Evolutionary conservation across 306 rosid species (phyloP).

Genomic region (Citrullus colocynthis): DNA sequence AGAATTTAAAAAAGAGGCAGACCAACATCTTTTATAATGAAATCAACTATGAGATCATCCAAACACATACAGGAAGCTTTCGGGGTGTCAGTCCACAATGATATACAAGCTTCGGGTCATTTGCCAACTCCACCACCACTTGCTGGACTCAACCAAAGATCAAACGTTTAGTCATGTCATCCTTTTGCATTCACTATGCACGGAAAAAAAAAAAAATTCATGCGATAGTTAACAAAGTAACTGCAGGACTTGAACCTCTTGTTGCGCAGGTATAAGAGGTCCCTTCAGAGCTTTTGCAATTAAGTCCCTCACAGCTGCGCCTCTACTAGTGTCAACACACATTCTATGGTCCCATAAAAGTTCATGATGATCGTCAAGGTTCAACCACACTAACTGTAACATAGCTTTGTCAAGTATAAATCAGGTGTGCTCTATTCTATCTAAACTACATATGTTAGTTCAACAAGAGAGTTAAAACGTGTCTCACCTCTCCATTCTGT

Average conservation of each 20-base stretch:
- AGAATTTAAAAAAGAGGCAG: constrained; percentile 3
- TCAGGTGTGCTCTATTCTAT: constrained; percentile 7
- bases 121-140: constrained; percentile 63
- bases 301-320: constrained; percentile 84
- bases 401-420: constrained; percentile 21
- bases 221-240: neutral
- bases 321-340: constrained; percentile 94
- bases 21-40: neutral
- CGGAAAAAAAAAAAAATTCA: neutral
- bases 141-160: constrained; percentile 43
- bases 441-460: constrained; percentile 7
- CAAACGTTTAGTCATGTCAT: constrained; percentile 18
- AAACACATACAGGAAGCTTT: constrained; percentile 72
- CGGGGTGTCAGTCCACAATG: constrained; percentile 92
- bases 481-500: constrained; percentile 73
- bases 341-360: constrained; percentile 92
- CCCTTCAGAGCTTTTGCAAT: constrained; percentile 89
- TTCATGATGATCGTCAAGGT: constrained; percentile 70
- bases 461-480: constrained; percentile 5
- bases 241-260: constrained; percentile 45
- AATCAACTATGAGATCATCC: constrained; percentile 10
- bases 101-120: constrained; percentile 86
- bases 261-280: constrained; percentile 79
- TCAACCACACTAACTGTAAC: constrained; percentile 97
- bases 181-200: constrained; percentile 16